Evolutionary conservation across 2,329 filamentous ascomycete species (phyloP).

Genomic region (Corynespora cassiicola): DNA sequence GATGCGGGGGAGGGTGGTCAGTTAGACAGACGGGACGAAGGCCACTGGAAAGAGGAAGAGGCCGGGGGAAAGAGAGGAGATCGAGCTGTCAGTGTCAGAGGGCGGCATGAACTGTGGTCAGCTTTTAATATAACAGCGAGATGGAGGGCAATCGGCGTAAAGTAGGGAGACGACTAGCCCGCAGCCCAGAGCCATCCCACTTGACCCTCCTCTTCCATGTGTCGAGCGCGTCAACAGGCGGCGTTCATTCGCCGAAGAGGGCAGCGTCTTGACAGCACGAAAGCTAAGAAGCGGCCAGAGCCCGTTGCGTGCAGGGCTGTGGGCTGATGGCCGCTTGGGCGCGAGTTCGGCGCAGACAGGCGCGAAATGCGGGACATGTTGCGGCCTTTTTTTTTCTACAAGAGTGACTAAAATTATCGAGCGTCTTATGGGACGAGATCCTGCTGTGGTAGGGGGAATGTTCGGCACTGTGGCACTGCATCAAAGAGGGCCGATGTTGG

Average conservation of each 20-base stretch:
- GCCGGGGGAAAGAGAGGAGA: conserved; percentile 20
- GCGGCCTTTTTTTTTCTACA: conserved; percentile 40
- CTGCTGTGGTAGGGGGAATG: conserved; percentile 29
- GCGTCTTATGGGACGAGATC: conserved; percentile 25
- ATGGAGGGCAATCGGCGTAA: conserved; percentile 40
- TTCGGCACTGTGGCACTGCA: conserved; percentile 31
- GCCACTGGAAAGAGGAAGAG: conserved; percentile 7
- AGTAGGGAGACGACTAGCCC: conserved; percentile 37
- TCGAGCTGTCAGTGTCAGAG: conserved; percentile 18
- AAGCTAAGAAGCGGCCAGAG: conserved; percentile 23
- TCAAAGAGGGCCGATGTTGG: conserved; percentile 16
- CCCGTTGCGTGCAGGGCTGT: conserved; percentile 28
- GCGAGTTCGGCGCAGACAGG: conserved; percentile 34
- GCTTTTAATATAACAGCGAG: conserved; percentile 46
- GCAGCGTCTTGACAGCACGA: conserved; percentile 20
- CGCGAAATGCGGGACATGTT: conserved; percentile 40
- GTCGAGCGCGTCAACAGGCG: conserved; percentile 24
- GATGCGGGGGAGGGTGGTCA: conserved; percentile 1
- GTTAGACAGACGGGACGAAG: conserved; percentile 6
- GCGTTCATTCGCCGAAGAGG: conserved; percentile 33
- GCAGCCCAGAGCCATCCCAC: conserved; percentile 42
- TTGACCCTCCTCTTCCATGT: conserved; percentile 29
- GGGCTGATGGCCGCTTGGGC: conserved; percentile 23
- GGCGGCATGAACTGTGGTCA: conserved; percentile 34
- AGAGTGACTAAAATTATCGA: conserved; percentile 44